Evolutionary conservation across 768 basidiomycete genomes (phyloP), one percentile per base, ranked within the genome.

Genomic region (Boletus tomentosulus): DNA sequence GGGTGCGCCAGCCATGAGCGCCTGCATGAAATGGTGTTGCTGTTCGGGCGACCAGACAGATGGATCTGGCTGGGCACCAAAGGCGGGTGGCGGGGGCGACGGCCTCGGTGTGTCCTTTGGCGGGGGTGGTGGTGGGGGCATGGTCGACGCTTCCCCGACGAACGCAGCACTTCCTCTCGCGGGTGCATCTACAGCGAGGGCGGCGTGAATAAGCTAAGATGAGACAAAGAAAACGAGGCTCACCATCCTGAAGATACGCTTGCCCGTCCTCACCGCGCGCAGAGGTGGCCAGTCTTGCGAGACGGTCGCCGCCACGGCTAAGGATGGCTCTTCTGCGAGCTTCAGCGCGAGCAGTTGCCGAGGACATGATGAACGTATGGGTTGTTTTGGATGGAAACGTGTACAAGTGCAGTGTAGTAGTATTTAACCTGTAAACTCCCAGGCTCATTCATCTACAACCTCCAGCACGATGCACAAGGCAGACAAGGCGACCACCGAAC

Each of bases 401-500:
- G 60, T 30, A 28, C 38, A 41, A 19, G 48, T 25, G 19, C 19
- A 19, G 19, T 3, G 16, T 19, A 19, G 38, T 39, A 4, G 16
- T 39, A 39, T 22, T 22, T 35, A 35, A 2, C 19, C n/a, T 38
- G 37, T 41, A 48, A 44, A 48, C 34, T 46, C 39, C 22, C 46
- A 43, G 38, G 46, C 39, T 46, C 44, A 22, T 45, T 12, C 28
- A 31, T 39, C 54, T 11, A 47, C 45, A 9, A 22, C 51, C 11
- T 24, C 28, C 25, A 64, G 57, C 56, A 68, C 63, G 59, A 76
- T 76, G 67, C 62, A 76, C 41, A 73, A 72, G 53, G 87, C 88
- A 75, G 93, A 96, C 75, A 93, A 89, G 66, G 82, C 87, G 0
- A 93, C 87, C 0, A 89, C 87, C 4, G 94, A 96, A 55, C 75